These are phyloP conservation scores for Knoxdaviesia capensis DNA, from an alignment of 2,329 filamentous ascomycete species.

Conservation along the genomic window DNA sequence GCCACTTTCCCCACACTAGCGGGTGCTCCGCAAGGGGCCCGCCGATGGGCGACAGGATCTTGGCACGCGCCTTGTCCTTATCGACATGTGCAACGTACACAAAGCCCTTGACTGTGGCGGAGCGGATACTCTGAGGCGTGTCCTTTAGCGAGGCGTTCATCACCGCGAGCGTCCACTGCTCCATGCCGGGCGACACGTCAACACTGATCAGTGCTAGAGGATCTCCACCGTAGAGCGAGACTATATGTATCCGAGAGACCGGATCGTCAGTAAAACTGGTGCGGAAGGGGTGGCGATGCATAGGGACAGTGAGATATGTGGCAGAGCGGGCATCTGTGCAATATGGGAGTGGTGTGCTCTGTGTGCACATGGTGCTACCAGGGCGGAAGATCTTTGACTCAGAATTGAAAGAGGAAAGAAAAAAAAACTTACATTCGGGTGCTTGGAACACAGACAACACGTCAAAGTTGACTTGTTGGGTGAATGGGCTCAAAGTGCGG, in stretches of 20 bases:
- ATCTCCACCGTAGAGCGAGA: slow-evolving; percentile 12
- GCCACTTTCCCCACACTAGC: slow-evolving; percentile 70
- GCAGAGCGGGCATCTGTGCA: too few relatives aligned
- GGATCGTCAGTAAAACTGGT: too few relatives aligned
- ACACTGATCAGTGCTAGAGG: slow-evolving; percentile 36
- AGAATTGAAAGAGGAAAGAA: slow-evolving; percentile 1
- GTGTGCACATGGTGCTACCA: too few relatives aligned
- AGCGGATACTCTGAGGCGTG: slow-evolving; percentile 49
- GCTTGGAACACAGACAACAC: slow-evolving; percentile 55
- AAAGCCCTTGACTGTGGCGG: slow-evolving; percentile 77
- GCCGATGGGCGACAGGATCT: slow-evolving; percentile 66
- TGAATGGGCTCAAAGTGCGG: slow-evolving; percentile 67
- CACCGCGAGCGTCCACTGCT: slow-evolving; percentile 69
- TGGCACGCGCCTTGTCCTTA: slow-evolving; percentile 59
- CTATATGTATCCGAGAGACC: slow-evolving; percentile 5
- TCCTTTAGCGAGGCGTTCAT: slow-evolving; percentile 58
- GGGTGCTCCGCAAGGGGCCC: slow-evolving; percentile 63
- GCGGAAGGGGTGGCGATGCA: too few relatives aligned
- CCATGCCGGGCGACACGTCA: slow-evolving; percentile 44
- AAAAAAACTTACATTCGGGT: slow-evolving; percentile 29
- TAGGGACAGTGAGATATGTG: too few relatives aligned
- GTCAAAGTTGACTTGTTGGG: slow-evolving; percentile 63
- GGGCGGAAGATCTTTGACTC: slow-evolving; percentile 1
- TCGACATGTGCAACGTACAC: slow-evolving; percentile 87
- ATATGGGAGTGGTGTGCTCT: too few relatives aligned